phyloP scores from a whole-genome alignment of 805 yeast genomes.

The Sugiyamaella smithiae region DNA sequence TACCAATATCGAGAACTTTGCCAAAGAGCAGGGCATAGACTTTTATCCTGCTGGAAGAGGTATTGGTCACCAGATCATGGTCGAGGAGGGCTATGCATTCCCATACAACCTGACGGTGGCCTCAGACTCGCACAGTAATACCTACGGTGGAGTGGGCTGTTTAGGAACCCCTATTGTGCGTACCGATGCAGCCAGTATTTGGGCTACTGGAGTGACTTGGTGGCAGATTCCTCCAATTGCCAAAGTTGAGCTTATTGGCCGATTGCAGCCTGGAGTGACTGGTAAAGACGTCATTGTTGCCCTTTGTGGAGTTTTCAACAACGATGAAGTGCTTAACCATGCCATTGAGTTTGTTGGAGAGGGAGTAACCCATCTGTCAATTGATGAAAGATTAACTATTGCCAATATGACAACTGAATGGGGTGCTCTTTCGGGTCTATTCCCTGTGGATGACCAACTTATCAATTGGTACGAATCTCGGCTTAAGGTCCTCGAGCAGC shows the following conservation, averaged over 20 bases:
- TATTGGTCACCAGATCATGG: constrained; percentile 98
- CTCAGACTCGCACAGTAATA: constrained; percentile 95
- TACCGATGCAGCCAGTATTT: constrained; percentile 97
- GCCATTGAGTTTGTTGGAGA: constrained; percentile 93
- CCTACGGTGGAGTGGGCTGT: constrained; percentile 95
- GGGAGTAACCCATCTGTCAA: constrained; percentile 62
- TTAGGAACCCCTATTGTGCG: constrained; percentile 97
- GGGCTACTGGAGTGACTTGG: constrained; percentile 99
- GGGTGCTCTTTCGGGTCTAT: constrained; percentile 96
- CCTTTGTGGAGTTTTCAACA: constrained; percentile 85
- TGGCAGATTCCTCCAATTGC: constrained; percentile 99
- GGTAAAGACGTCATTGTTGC: constrained; percentile 98
- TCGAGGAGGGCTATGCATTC: constrained; percentile 97
- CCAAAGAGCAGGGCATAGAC: constrained; percentile 86
- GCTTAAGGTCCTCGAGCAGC: constrained; percentile 53
- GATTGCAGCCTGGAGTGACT: constrained; percentile 79
- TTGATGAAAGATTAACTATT: constrained; percentile 85
- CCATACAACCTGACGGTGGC: constrained; percentile 93
- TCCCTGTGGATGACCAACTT: constrained; percentile 88
- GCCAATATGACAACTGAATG: constrained; percentile 98
- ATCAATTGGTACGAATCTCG: constrained; percentile 75
- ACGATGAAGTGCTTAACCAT: constrained; percentile 89
- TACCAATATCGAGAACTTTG: constrained; percentile 82
- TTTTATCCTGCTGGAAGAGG: constrained; percentile 99
- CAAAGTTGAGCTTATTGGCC: constrained; percentile 78